Evolutionary conservation across 2,329 filamentous ascomycete species (phyloP), one percentile per base, ranked within the genome.

Genomic region (Tolypocladium ophioglossoides): DNA sequence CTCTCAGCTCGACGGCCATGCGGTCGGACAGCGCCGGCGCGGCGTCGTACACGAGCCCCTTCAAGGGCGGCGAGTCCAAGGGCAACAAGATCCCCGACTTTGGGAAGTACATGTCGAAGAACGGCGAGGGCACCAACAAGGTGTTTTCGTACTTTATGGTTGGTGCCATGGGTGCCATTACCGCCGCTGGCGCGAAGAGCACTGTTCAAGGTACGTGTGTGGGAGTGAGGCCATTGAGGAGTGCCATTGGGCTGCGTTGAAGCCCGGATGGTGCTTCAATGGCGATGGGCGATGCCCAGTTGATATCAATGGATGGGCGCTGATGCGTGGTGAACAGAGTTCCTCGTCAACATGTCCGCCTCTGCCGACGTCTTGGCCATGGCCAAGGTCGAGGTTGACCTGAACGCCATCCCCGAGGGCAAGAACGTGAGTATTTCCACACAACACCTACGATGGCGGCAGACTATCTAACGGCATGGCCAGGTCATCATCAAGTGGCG

Each of bases 401-500:
- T 99, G 63, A 80, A 79, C 67, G 74, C 89, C 61, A 97, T 99
- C 67, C 94, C 94, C 59, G 92, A 97, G 81, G 94, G 94, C 83
- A 99, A 97, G 88, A 99, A 99, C 79, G 94, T 91, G 79, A 72
- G 87, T 79, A 20, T 16, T 54, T 41, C 18, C 30, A 44, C 7
- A 41, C 34, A 40, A n/a, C 50, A 41, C 54, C 32, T 27, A 53
- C 58, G 38, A 57, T 4, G 24, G 27, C 34, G 6, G 32, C 16
- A 53, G 56, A 48, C 4, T 1, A 30, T 37, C 53, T 58, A 47
- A 57, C 35, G 1, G 20, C 11, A 7, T 10, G n/a, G 3, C 24
- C 52, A 91, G 87, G 86, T 99, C 72, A 95, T 99, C 74, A 95
- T 99, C 82, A 99, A 99, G 81, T 99, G 94, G 94, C 89, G 94